Percentiles rank a stretch among this genome's conserved stretches.
These are phyloP conservation scores for Solanum corneliomulleri DNA, from an alignment of 257 asterid species.

Conservation along the genomic window DNA sequence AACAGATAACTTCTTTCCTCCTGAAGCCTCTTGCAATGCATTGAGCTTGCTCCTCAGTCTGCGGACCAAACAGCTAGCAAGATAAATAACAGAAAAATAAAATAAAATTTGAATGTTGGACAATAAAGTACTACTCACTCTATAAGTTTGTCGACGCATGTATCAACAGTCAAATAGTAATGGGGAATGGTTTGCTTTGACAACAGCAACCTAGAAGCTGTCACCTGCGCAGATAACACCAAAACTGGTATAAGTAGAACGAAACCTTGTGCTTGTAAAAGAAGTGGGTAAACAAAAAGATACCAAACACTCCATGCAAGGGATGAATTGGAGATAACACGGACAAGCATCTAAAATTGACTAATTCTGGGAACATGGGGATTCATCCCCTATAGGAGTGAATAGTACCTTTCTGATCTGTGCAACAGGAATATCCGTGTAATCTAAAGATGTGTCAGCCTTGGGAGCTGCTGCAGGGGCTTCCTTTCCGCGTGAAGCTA, in stretches of 20 bases:
- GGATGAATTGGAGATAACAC: neutral
- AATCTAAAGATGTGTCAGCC: conserved; percentile 57
- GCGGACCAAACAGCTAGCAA: conserved; percentile 10
- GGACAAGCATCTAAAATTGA: neutral
- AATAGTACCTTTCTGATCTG: conserved; percentile 86
- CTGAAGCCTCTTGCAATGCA: conserved; percentile 86
- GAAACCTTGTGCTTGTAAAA: neutral
- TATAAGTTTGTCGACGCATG: conserved; percentile 92
- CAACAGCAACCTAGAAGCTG: conserved; percentile 75
- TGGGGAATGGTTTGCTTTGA: conserved; percentile 97
- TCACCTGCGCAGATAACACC: conserved; percentile 42
- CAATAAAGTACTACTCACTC: conserved; percentile 47
- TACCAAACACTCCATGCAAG: neutral
- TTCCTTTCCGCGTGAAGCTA: conserved; percentile 78
- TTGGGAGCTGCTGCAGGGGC: conserved; percentile 42
- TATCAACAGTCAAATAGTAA: conserved; percentile 87
- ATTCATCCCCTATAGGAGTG: neutral
- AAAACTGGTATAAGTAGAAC: conserved; percentile 3
- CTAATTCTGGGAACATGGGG: neutral
- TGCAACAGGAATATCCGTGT: conserved; percentile 68
- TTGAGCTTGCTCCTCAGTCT: conserved; percentile 77
- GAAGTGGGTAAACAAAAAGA: neutral
- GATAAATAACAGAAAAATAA: conserved; percentile 2
- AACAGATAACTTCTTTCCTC: conserved; percentile 83
- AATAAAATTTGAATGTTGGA: neutral